These are phyloP conservation scores for Nakaseomyces glabratus DNA, from an alignment of 1,139 yeast species.

Conservation along the genomic window DNA sequence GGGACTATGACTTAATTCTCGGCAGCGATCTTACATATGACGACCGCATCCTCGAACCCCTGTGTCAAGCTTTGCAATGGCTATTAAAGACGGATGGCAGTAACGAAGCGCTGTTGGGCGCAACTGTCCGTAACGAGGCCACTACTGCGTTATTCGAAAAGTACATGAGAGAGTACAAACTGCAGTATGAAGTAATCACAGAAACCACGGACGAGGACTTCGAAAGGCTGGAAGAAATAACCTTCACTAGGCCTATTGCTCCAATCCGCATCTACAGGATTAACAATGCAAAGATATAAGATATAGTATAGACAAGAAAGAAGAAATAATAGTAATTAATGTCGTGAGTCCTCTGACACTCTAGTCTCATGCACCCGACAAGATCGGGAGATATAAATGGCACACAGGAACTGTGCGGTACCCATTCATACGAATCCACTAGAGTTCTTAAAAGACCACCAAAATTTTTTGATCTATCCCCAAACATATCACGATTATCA, in stretches of 20 bases:
- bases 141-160: slow-evolving; percentile 51
- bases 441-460: slow-evolving; percentile 45
- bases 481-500: slow-evolving; percentile 29
- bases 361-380: slow-evolving; percentile 38
- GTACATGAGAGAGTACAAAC: slow-evolving; percentile 27
- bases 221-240: slow-evolving; percentile 9
- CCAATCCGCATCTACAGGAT: slow-evolving; percentile 24
- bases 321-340: slow-evolving; percentile 26
- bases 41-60: slow-evolving; percentile 44
- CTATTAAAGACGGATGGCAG: slow-evolving; percentile 27
- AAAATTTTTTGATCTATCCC: slow-evolving; percentile 35
- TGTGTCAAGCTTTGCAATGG: slow-evolving; percentile 42
- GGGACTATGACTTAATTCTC: slow-evolving; percentile 35
- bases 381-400: no score
- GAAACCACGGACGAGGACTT: slow-evolving; percentile 9
- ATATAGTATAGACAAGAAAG: slow-evolving; percentile 5
- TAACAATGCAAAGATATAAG: slow-evolving; percentile 2
- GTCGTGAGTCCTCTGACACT: slow-evolving; percentile 52
- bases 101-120: slow-evolving; percentile 45
- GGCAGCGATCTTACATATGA: slow-evolving; percentile 92
- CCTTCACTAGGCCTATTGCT: slow-evolving; percentile 17
- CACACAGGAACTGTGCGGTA: no score
- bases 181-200: slow-evolving; percentile 30
- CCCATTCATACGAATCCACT: no score
- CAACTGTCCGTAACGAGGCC: slow-evolving; percentile 58